Percentiles rank a stretch among this genome's conserved stretches.
Evolutionary conservation across 2,329 filamentous ascomycete species (phyloP).

Genomic region (Zymoseptoria crescenta): DNA sequence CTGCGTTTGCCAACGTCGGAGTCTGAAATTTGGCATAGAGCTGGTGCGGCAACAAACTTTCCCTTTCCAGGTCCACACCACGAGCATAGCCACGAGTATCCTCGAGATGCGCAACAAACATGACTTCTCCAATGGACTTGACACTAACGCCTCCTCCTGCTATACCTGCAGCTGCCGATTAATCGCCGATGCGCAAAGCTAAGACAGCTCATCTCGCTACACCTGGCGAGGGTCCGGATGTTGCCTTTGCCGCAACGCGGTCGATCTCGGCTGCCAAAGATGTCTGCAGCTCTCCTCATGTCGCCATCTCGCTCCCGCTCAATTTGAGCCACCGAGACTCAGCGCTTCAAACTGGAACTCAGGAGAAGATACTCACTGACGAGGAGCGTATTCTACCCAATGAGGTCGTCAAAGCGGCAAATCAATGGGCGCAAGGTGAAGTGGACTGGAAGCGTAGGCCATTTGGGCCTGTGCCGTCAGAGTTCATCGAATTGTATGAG

Average conservation of each 20-base stretch:
- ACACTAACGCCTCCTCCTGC: background rate
- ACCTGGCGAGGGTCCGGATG: background rate
- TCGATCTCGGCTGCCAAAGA: background rate
- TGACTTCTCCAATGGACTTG: background rate
- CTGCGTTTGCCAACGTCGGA: background rate
- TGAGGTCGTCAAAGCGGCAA: background rate
- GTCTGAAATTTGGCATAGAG: background rate
- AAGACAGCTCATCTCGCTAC: background rate
- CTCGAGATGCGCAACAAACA: background rate
- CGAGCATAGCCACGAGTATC: background rate
- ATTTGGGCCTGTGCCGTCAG: background rate
- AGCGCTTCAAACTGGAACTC: background rate
- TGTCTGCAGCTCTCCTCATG: background rate
- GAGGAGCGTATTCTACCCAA: background rate
- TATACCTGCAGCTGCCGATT: background rate
- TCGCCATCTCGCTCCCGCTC: background rate
- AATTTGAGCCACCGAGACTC: background rate
- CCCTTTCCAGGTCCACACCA: background rate
- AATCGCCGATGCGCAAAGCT: background rate
- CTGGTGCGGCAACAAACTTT: background rate
- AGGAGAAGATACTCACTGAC: background rate
- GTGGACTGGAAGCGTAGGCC: background rate
- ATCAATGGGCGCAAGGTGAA: background rate
- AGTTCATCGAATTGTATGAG: background rate
- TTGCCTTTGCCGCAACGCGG: background rate